Evolutionary conservation across 2,329 filamentous ascomycete species (phyloP).

Genomic region (Aspergillus hortae): DNA sequence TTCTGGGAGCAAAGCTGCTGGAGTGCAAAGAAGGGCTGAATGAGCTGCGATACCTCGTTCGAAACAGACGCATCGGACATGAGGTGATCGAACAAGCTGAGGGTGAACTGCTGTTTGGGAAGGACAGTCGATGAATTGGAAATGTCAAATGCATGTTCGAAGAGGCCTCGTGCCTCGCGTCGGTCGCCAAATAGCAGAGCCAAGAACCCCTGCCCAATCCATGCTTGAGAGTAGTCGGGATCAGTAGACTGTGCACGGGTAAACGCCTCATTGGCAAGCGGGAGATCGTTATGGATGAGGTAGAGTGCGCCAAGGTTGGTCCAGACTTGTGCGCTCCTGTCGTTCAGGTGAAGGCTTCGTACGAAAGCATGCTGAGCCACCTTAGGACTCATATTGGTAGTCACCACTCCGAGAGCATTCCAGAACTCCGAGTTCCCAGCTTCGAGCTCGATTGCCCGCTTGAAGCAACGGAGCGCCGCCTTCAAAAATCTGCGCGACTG

Average conservation of each 20-base stretch:
- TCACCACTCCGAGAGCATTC: slow-evolving; percentile 92
- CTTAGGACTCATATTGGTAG: slow-evolving; percentile 76
- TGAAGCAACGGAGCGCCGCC: slow-evolving; percentile 85
- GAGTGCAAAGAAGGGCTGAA: slow-evolving; percentile 85
- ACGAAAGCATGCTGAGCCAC: slow-evolving; percentile 93
- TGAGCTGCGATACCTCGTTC: slow-evolving; percentile 59
- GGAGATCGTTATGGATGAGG: slow-evolving; percentile 74
- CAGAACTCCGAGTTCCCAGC: slow-evolving; percentile 93
- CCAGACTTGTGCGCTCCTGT: slow-evolving; percentile 81
- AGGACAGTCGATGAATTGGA: slow-evolving; percentile 71
- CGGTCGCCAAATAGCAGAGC: slow-evolving; percentile 71
- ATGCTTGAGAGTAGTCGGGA: slow-evolving; percentile 88
- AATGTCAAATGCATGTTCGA: slow-evolving; percentile 93
- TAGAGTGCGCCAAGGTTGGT: slow-evolving; percentile 87
- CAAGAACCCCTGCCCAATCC: slow-evolving; percentile 88
- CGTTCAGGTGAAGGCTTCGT: slow-evolving; percentile 86
- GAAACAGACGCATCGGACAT: slow-evolving; percentile 53
- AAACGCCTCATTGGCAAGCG: slow-evolving; percentile 87
- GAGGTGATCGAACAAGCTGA: slow-evolving; percentile 79
- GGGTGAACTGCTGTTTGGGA: slow-evolving; percentile 73
- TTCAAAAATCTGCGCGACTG: slow-evolving; percentile 65
- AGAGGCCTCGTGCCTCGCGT: slow-evolving; percentile 76
- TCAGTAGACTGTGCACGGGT: slow-evolving; percentile 89
- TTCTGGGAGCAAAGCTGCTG: slow-evolving; percentile 72
- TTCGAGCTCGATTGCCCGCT: slow-evolving; percentile 91